phyloP scores from a whole-genome alignment of 805 yeast species.

The Wickerhamomyces ciferrii region DNA sequence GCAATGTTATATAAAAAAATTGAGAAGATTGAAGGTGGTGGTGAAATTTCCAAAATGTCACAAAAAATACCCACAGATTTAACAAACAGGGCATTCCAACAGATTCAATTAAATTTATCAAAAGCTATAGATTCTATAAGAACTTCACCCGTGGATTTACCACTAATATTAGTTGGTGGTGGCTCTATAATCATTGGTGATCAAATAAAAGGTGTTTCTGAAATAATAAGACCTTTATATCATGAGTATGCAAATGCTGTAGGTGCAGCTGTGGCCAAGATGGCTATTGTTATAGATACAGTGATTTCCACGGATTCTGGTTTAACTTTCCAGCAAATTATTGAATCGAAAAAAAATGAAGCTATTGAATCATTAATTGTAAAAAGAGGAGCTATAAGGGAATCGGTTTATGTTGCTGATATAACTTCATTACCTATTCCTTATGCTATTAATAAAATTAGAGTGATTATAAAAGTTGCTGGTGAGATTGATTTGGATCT shows the following conservation, averaged over 20 bases:
- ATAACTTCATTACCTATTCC: constrained; percentile 14
- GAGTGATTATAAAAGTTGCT: constrained; percentile 16
- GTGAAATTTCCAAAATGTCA: constrained; percentile 9
- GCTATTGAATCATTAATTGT: constrained; percentile 11
- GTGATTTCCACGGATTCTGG: constrained; percentile 4
- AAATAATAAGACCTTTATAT: constrained; percentile 35
- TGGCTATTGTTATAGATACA: constrained; percentile 27
- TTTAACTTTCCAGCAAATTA: constrained; percentile 4
- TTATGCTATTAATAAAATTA: constrained; percentile 12
- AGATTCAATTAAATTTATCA: background rate
- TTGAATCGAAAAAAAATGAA: constrained; percentile 5
- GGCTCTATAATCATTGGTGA: constrained; percentile 42
- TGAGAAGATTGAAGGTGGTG: constrained; percentile 10
- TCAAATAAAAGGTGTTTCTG: constrained; percentile 29
- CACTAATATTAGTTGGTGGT: constrained; percentile 44
- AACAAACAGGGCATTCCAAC: constrained; percentile 3
- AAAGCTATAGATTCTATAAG: constrained; percentile 37
- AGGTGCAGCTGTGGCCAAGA: constrained; percentile 44
- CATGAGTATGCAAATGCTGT: constrained; percentile 44
- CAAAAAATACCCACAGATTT: constrained; percentile 10
- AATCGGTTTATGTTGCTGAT: constrained; percentile 14
- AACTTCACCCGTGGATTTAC: constrained; percentile 35
- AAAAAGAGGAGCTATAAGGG: constrained; percentile 6
- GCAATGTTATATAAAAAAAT: constrained; percentile 14
- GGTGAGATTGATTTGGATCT: constrained; percentile 5